phyloP scores from a whole-genome alignment of 2,329 filamentous ascomycete species.

The Lasiodiplodia sp. region DNA sequence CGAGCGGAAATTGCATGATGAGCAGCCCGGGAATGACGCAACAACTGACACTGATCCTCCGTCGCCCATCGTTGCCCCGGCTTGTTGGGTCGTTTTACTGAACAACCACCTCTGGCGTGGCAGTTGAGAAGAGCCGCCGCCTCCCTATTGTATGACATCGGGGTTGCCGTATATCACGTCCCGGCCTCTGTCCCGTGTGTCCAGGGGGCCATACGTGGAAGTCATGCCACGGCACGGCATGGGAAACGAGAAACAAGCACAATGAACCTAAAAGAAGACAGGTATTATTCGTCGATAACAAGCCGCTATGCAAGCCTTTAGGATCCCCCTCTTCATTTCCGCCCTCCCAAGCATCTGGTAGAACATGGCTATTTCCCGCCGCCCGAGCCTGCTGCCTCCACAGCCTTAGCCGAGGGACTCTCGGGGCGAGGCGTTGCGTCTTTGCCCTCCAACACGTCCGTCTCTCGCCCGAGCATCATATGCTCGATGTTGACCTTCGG shows the following conservation, averaged over 20 bases:
- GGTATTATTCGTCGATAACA: slow-evolving; percentile 14
- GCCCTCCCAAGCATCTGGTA: neutral
- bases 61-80: neutral
- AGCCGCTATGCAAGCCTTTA: neutral
- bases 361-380: neutral
- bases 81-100: neutral
- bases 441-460: slow-evolving; percentile 48
- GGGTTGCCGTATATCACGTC: neutral
- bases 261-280: neutral
- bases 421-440: slow-evolving; percentile 18
- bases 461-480: slow-evolving; percentile 53
- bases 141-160: neutral
- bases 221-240: slow-evolving; percentile 15
- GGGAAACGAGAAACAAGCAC: neutral
- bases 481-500: slow-evolving; percentile 73
- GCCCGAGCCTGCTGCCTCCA: slow-evolving; percentile 16
- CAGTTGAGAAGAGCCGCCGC: neutral
- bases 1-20: slow-evolving; percentile 5
- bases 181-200: slow-evolving; percentile 16
- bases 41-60: neutral
- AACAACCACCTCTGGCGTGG: neutral
- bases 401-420: slow-evolving; percentile 21
- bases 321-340: neutral
- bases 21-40: slow-evolving; percentile 4
- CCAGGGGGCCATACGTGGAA: slow-evolving; percentile 1